A percentile compares a stretch with the other conserved stretches of the same genome.
Evolutionary conservation across 225 moss, liverwort and hornwort genomes (phyloP).

Genomic region (Thuidium tamariscinum): DNA sequence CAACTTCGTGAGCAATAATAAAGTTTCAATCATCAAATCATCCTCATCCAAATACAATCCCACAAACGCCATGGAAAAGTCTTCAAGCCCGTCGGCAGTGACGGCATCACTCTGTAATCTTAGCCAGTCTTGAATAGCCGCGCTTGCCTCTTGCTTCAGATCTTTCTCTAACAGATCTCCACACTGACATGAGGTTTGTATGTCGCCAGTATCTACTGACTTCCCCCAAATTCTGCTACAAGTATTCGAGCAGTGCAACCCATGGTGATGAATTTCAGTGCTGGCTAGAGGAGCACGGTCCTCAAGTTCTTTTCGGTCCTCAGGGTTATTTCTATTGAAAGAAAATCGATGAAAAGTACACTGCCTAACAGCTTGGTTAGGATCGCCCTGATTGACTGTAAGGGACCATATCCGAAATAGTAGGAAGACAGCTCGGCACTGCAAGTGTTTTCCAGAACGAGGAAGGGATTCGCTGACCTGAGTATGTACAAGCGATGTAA

Average conservation of each 20-base stretch:
- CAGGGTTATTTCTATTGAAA: background rate
- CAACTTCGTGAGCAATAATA: conserved; percentile 24
- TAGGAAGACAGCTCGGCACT: conserved; percentile 45
- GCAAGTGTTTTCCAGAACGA: conserved; percentile 20
- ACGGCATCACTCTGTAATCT: conserved; percentile 7
- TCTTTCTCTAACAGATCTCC: background rate
- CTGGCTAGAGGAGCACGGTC: background rate
- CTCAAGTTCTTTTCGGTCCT: conserved; percentile 13
- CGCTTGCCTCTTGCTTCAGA: conserved; percentile 13
- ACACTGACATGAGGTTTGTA: background rate
- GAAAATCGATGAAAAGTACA: background rate
- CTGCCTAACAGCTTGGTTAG: background rate
- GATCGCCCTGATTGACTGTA: background rate
- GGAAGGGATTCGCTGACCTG: background rate
- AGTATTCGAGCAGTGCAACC: background rate
- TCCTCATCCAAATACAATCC: conserved; percentile 56
- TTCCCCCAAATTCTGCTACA: background rate
- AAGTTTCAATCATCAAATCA: conserved; percentile 59
- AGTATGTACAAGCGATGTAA: conserved; percentile 1
- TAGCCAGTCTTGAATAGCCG: conserved; percentile 27
- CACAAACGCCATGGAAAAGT: conserved; percentile 33
- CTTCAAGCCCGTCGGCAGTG: background rate
- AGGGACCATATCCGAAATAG: conserved; percentile 45
- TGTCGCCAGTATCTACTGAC: background rate
- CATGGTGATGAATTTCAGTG: background rate